Percentiles rank a stretch among this genome's conserved stretches.
Evolutionary conservation across 2,329 filamentous ascomycete genomes (phyloP).

Genomic region (Alternaria longipes): DNA sequence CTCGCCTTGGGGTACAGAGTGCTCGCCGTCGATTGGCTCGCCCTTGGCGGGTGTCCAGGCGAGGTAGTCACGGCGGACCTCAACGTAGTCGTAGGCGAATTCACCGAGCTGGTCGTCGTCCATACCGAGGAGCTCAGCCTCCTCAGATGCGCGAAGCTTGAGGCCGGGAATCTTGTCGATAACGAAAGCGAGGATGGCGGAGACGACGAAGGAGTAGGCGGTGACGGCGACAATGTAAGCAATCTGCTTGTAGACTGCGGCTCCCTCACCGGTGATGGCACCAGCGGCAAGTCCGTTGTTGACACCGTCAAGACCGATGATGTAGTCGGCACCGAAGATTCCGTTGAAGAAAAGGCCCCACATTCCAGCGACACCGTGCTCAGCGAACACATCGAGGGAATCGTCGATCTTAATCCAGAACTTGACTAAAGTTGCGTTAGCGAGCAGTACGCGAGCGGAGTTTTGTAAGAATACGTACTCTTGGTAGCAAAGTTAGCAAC

Average conservation of each 20-base stretch:
- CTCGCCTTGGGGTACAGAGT: conserved; percentile 69
- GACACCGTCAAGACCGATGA: conserved; percentile 76
- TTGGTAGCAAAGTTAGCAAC: conserved; percentile 88
- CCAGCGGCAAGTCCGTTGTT: conserved; percentile 71
- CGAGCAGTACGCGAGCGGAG: not conserved
- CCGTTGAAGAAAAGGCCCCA: conserved; percentile 81
- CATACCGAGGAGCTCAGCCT: conserved; percentile 87
- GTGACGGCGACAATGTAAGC: conserved; percentile 75
- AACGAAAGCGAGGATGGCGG: conserved; percentile 74
- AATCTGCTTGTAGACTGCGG: conserved; percentile 79
- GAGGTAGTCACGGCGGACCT: conserved; percentile 86
- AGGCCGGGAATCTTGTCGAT: conserved; percentile 81
- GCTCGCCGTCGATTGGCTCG: conserved; percentile 68
- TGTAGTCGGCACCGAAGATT: conserved; percentile 77
- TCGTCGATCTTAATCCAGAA: conserved; percentile 84
- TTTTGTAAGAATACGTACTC: conserved; percentile 64
- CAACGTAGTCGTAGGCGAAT: conserved; percentile 90
- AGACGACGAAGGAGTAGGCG: conserved; percentile 77
- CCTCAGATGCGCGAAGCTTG: conserved; percentile 79
- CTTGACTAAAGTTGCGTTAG: conserved; percentile 62
- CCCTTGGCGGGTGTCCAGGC: conserved; percentile 82
- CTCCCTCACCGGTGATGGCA: conserved; percentile 77
- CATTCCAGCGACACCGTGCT: conserved; percentile 86
- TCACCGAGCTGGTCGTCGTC: conserved; percentile 91
- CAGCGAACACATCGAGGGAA: conserved; percentile 88